Base-by-base conservation (phyloP, 345 rosid genomes). In the Trapa bicornis region DNA sequence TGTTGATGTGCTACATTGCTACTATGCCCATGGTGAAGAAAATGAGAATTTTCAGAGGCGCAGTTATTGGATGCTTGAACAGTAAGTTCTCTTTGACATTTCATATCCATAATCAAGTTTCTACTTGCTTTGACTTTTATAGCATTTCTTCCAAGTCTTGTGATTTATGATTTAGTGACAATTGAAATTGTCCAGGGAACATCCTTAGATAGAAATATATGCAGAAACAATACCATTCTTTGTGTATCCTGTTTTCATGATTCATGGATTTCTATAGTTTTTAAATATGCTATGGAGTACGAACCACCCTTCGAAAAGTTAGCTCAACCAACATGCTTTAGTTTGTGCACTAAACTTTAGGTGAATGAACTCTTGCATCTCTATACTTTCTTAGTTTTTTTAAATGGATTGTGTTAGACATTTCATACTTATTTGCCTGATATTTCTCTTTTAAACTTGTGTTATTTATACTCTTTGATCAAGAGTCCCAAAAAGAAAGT, bases 1-100 rank as follows among this genome's bases (percentile, higher is more conserved):
- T 71, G 72, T 92, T 71, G 98, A 92, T 80, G 86, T 88, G 58
- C 73, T 92, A 69, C 98, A 92, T 68, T 92, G 98, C 80, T 92
- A 92, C 80, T 92, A 92, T 80, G 98, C 98, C 35, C 98, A 89
- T 68, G 96, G 98, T 69, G 96, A 92, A 80, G 98, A 86, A 33
- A 88, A 86, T 63, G 96, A 86, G 74, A 84, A 76, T 70, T 92
- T 92, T 73, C 98, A 92, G 80, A 86, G 98, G 69, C 98, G 98
- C 71, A 82, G 97, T 79, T 92, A 92, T 68, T 92, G 97, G 98
- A 84, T 88, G 96, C 98, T 92, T 77, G 89, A 92, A 68, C 80
- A 74, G 96, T 92, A 76, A 82, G 95, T 58, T 65, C 62, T 68
- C 45, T 57, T 67, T 73, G 60, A 56, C 54, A 6, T 41, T 11